Conservation (phyloP, 2,329 filamentous ascomycete species). For the Neonectria hederae region DNA sequence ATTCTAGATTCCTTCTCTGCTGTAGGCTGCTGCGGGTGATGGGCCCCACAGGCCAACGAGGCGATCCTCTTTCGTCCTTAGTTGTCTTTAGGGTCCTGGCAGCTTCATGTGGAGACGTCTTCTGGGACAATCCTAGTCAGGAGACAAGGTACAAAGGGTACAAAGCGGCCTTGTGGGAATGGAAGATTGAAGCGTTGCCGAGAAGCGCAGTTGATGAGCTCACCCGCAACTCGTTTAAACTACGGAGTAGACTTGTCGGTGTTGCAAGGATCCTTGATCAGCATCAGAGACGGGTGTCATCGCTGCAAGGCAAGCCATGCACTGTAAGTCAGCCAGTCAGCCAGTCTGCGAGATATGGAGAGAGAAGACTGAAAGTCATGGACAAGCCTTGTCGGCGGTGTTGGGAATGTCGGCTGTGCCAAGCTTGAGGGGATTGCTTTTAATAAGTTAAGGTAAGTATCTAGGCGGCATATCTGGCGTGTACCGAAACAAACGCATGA, state of each 20-base stretch:
- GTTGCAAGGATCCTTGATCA: background rate
- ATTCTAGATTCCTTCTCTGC: constrained; percentile 42
- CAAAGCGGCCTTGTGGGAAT: background rate
- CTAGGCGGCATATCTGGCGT: background rate
- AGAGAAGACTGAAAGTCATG: background rate
- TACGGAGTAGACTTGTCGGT: constrained; percentile 3
- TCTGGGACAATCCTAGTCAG: constrained; percentile 35
- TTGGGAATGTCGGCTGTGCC: background rate
- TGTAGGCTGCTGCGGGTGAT: constrained; percentile 26
- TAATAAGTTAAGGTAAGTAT: no score
- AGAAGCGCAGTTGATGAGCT: constrained; percentile 19
- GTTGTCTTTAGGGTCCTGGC: constrained; percentile 24
- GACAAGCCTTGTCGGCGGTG: background rate
- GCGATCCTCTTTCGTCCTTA: constrained; percentile 35
- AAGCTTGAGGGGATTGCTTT: constrained; percentile 3
- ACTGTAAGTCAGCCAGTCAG: background rate
- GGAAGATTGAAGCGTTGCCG: constrained; percentile 4
- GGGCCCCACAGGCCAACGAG: constrained; percentile 26
- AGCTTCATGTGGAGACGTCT: constrained; percentile 19
- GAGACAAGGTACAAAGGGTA: constrained; percentile 32
- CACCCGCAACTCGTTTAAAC: constrained; percentile 8
- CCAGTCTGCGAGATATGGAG: background rate
- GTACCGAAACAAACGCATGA: constrained; percentile 3
- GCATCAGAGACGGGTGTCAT: constrained; percentile 7
- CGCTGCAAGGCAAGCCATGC: background rate